These are phyloP conservation scores for Pyrus hybrid DNA, from an alignment of 331 rosid genomes.

Conservation along the genomic window DNA sequence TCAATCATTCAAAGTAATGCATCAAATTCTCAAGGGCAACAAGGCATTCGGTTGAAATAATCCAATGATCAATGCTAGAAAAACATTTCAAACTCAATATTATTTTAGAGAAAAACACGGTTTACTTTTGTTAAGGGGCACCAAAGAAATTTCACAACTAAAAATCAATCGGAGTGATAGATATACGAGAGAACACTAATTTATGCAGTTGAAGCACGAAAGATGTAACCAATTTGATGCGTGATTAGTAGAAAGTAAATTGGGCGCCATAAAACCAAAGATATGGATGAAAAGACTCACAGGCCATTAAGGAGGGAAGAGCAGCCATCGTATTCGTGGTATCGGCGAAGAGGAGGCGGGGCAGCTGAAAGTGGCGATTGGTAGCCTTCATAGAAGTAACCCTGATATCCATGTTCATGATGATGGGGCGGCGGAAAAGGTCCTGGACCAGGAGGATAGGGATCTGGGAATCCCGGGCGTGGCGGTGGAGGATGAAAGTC, in stretches of 20 bases:
- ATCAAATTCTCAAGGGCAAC: neutral
- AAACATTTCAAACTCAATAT: no score
- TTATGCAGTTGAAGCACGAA: neutral
- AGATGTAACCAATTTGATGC: neutral
- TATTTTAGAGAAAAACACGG: neutral
- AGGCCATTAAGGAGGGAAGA: neutral
- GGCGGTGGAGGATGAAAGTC: neutral
- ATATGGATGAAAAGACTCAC: neutral
- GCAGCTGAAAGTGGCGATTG: conserved; percentile 2
- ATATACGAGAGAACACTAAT: neutral
- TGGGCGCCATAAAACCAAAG: neutral
- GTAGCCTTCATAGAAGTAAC: conserved; percentile 21
- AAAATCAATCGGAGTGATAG: neutral
- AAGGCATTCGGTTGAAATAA: neutral
- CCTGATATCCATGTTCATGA: conserved; percentile 17
- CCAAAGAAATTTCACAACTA: neutral
- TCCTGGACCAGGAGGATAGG: neutral
- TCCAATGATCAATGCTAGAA: no score
- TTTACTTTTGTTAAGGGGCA: no score
- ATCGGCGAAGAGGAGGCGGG: neutral
- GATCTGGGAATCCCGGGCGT: neutral
- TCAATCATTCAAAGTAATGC: neutral
- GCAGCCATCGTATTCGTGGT: neutral
- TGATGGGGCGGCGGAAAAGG: neutral
- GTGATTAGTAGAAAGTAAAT: no score